Conservation (phyloP, 768 basidiomycete genomes). For the Neoboletus magnificus region DNA sequence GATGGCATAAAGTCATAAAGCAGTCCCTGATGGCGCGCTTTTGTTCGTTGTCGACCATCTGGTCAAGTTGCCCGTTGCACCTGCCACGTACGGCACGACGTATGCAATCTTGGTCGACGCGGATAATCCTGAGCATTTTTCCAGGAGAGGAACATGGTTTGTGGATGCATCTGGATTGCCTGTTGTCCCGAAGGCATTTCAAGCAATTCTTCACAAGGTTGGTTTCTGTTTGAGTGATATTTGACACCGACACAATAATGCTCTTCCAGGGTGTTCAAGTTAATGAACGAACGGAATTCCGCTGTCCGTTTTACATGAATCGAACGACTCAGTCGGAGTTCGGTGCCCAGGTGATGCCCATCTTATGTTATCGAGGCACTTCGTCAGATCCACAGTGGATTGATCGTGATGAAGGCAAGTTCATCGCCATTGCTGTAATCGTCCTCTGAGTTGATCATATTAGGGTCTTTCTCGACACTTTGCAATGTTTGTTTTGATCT, state of each 20-base stretch:
- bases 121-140: too few species aligned
- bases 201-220: too few species aligned
- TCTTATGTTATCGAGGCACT: slow-evolving; percentile 16
- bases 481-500: slow-evolving; percentile 8
- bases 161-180: too few species aligned
- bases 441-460: not conserved
- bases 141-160: too few species aligned
- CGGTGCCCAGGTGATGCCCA: not conserved
- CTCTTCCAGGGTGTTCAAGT: slow-evolving; percentile 8
- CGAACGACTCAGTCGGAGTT: not conserved
- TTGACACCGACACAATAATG: too few species aligned
- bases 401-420: slow-evolving; percentile 5
- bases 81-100: slow-evolving; percentile 53
- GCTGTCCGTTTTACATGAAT: not conserved
- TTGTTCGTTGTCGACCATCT: slow-evolving; percentile 39
- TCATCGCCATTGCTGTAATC: not conserved
- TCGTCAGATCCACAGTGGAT: slow-evolving; percentile 9
- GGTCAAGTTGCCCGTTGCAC: slow-evolving; percentile 44
- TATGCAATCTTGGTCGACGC: slow-evolving; percentile 22
- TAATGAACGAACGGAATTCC: slow-evolving; percentile 15
- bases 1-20: slow-evolving; percentile 31
- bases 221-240: too few species aligned
- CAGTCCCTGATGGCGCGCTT: slow-evolving; percentile 48
- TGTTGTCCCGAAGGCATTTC: too few species aligned
- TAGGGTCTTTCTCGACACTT: slow-evolving; percentile 13